These are phyloP conservation scores for Chlorella sp. DNA, from an alignment of 139 green algal genomes.

Conservation along the genomic window DNA sequence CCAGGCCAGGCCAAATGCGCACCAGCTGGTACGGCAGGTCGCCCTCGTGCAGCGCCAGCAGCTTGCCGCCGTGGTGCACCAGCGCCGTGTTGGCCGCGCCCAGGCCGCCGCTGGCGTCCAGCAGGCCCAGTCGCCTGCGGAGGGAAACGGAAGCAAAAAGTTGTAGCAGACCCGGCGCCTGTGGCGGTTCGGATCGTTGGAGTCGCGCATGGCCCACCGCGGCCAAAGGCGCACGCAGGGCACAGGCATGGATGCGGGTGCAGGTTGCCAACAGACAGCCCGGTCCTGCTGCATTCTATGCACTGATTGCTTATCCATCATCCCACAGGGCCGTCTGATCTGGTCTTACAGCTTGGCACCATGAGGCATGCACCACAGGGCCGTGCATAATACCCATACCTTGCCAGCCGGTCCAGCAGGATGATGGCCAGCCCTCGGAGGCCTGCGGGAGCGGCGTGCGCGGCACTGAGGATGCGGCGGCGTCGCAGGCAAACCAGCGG, in stretches of 20 bases:
- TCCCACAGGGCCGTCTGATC: background rate
- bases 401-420: constrained; percentile 8
- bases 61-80: constrained; percentile 58
- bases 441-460: background rate
- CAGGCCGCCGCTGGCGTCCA: constrained; percentile 6
- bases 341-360: background rate
- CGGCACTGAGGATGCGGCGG: no score
- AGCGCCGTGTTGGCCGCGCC: constrained; percentile 75
- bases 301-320: background rate
- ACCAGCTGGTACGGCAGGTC: constrained; percentile 63
- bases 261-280: background rate
- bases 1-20: no score
- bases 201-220: background rate
- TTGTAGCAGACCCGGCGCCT: no score
- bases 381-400: no score
- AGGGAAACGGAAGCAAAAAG: background rate
- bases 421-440: constrained; percentile 11
- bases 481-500: background rate
- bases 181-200: background rate
- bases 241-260: background rate
- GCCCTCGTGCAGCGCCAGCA: constrained; percentile 81
- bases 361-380: no score
- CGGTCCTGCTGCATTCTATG: background rate
- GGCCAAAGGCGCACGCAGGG: background rate
- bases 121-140: constrained; percentile 7